phyloP scores from a whole-genome alignment of 2,329 filamentous ascomycete species.

The Colletotrichum sojae region DNA sequence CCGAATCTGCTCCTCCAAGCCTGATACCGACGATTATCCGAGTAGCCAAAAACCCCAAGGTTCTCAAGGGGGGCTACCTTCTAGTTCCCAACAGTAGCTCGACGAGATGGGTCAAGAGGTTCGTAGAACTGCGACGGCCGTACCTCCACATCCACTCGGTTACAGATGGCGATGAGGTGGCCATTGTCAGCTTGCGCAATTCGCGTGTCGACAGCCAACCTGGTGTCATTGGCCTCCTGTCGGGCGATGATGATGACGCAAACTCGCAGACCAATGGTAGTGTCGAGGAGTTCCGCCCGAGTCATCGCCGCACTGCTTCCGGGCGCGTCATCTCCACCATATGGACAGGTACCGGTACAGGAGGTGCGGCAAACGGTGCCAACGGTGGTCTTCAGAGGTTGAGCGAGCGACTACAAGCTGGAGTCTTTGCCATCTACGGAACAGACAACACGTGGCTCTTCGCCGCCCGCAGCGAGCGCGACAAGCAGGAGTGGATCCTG shows the following conservation, averaged over 20 bases:
- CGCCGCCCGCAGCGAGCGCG: conserved; percentile 86
- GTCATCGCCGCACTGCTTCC: conserved; percentile 65
- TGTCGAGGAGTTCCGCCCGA: conserved; percentile 57
- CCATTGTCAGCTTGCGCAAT: conserved; percentile 89
- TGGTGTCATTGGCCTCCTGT: conserved; percentile 84
- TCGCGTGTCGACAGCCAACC: conserved; percentile 94
- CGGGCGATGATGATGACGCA: conserved; percentile 59
- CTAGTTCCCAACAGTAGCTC: conserved; percentile 86
- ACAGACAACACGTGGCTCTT: conserved; percentile 97
- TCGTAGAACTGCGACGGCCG: conserved; percentile 90
- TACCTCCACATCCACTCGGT: conserved; percentile 93
- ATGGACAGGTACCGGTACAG: conserved; percentile 64
- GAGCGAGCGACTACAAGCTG: conserved; percentile 73
- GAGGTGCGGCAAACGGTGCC: conserved; percentile 43
- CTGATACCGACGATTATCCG: conserved; percentile 83
- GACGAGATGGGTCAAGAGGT: conserved; percentile 90
- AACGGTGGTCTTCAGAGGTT: conserved; percentile 64
- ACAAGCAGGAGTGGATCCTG: conserved; percentile 98
- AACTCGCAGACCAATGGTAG: conserved; percentile 48
- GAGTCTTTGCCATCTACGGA: conserved; percentile 95
- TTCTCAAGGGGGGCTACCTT: conserved; percentile 90
- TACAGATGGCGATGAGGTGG: conserved; percentile 90
- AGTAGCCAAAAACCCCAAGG: conserved; percentile 83
- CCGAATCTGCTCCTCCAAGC: conserved; percentile 68
- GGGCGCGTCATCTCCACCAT: conserved; percentile 69